These are phyloP conservation scores for Fusarium odoratissimum DNA, from an alignment of 2,329 filamentous ascomycete species.

Conservation along the genomic window DNA sequence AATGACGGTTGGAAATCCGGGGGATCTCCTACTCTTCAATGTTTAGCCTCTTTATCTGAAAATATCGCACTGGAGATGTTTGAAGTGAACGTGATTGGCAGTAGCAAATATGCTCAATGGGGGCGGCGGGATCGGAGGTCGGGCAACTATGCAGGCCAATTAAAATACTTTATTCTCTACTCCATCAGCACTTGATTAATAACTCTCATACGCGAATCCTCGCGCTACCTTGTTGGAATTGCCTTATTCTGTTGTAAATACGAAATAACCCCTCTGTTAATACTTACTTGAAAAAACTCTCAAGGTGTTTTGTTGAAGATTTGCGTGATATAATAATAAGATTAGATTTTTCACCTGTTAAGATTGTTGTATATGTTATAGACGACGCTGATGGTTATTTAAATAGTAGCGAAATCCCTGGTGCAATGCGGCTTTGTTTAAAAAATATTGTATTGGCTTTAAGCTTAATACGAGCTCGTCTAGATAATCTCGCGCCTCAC, in stretches of 20 bases:
- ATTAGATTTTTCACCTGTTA: background rate
- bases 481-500: background rate
- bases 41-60: background rate
- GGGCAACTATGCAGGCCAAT: too few species aligned
- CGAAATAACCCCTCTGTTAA: background rate
- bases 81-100: too few species aligned
- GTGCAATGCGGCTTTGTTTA: background rate
- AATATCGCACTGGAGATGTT: background rate
- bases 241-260: background rate
- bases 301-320: too few species aligned
- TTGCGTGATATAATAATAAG: background rate
- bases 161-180: background rate
- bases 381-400: background rate
- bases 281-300: background rate
- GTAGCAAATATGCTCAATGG: background rate
- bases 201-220: background rate
- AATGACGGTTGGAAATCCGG: too few species aligned
- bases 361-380: background rate
- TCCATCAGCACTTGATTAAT: fast-evolving
- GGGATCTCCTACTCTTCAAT: background rate
- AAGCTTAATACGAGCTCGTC: background rate
- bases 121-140: background rate
- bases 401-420: background rate
- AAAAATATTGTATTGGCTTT: background rate
- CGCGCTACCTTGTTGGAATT: background rate